Evolutionary conservation across 2,329 filamentous ascomycete genomes (phyloP), one percentile per base, ranked within the genome.

Genomic region (Colletotrichum musicola): DNA sequence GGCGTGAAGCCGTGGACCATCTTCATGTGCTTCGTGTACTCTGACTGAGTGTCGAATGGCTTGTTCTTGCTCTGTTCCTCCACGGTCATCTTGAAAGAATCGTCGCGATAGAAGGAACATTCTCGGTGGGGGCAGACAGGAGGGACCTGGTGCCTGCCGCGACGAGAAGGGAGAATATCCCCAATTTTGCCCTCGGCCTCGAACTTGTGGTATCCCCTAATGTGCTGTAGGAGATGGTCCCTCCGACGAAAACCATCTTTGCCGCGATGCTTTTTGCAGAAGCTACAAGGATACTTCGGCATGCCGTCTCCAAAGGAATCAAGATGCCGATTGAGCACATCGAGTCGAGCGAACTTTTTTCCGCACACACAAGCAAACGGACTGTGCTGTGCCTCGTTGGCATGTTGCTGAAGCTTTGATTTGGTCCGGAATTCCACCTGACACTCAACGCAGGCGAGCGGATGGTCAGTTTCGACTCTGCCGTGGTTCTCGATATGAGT

Each of bases 141-240:
- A 12, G 57, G 63, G 6, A 13, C 7, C 22, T 5, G 12, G 6
- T 66, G 18, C 4, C 14, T 56, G 1, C 63, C 63, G 2, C 49
- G 57, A 3, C 57, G 63, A 13, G 20, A 55, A 18, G 57, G 57
- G 1, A 55, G 27, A 3, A 62, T 22, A 13, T 56, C 10, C 0
- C 20, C 62, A 5, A 56, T 46, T 14, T 55, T 70, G 49, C 71
- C 62, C 10, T 71, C 71, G 1, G 53, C 53, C 2, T 77, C 74
- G 14, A 77, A 75, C 44, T 78, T 75, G 69, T 82, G 80, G 54
- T 80, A 81, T 0, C 75, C 75, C 1, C 71, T 72, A 18, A 81
- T 69, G 62, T 82, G 81, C 30, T 82, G 80, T 4, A 71, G 67
- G 0, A 82, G 71, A 60, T 82, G 80, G 56, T 82, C 80, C 6